A percentile compares a stretch with the other conserved stretches of the same genome.
Conservation (phyloP, 495 filamentous ascomycete species). For the Podospora didyma region DNA sequence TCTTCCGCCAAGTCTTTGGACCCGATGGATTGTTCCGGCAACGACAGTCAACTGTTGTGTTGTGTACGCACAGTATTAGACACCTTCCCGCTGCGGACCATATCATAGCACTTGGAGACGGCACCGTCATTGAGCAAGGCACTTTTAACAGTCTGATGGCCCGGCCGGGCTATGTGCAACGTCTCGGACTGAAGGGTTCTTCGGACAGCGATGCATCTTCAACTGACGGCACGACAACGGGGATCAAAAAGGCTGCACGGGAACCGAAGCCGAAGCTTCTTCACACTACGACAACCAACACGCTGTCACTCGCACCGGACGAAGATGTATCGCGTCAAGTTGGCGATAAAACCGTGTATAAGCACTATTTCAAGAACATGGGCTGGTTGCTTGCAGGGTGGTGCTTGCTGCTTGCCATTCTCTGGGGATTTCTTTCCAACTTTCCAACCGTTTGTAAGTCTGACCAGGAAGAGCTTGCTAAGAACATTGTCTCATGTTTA, state of each 20-base stretch:
- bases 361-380: conserved; percentile 21
- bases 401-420: conserved; percentile 4
- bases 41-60: conserved; percentile 18
- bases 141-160: conserved; percentile 19
- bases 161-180: conserved; percentile 18
- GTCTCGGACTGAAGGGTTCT: conserved; percentile 9
- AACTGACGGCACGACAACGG: no score
- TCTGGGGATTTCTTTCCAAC: conserved; percentile 19
- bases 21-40: conserved; percentile 19
- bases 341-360: conserved; percentile 20
- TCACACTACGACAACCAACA: neutral
- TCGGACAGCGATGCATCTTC: no score
- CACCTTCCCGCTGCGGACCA: conserved; percentile 52
- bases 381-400: neutral
- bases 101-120: conserved; percentile 31
- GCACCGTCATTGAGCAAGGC: conserved; percentile 23
- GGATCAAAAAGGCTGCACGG: neutral
- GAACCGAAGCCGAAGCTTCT: neutral
- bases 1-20: conserved; percentile 53
- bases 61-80: conserved; percentile 24
- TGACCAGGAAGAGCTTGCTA: no score
- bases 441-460: conserved; percentile 15
- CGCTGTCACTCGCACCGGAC: neutral
- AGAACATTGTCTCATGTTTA: no score
- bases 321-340: conserved; percentile 2